These are phyloP conservation scores for Candida hispaniensis DNA, from an alignment of 805 yeast genomes.

Conservation along the genomic window DNA sequence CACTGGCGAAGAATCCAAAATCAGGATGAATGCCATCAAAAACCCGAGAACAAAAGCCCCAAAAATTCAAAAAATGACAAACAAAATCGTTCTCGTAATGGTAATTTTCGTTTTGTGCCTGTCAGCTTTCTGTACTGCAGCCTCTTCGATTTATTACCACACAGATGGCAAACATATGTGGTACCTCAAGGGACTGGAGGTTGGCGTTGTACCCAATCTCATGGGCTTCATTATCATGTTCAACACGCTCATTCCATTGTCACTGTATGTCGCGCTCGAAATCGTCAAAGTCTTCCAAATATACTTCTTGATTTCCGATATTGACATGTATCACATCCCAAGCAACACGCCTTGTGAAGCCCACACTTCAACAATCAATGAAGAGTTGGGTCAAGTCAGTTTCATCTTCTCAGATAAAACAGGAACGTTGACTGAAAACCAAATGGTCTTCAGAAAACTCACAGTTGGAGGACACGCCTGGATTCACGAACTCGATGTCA, in stretches of 20 bases:
- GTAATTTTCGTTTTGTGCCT: constrained; percentile 65
- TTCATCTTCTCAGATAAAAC: constrained; percentile 94
- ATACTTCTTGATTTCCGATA: constrained; percentile 71
- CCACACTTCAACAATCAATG: constrained; percentile 88
- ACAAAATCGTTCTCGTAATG: constrained; percentile 77
- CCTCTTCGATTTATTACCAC: constrained; percentile 46
- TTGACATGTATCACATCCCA: constrained; percentile 84
- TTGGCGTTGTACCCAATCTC: constrained; percentile 75
- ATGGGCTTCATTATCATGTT: constrained; percentile 97
- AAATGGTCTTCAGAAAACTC: constrained; percentile 84
- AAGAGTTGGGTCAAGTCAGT: constrained; percentile 94
- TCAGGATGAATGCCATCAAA: constrained; percentile 86
- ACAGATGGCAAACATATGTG: constrained; percentile 40
- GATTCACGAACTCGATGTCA: constrained; percentile 62
- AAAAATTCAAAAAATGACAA: constrained; percentile 71
- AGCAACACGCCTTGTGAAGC: constrained; percentile 90
- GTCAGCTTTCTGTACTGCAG: constrained; percentile 75
- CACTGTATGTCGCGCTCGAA: constrained; percentile 93
- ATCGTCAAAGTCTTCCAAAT: constrained; percentile 84
- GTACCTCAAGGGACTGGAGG: constrained; percentile 67
- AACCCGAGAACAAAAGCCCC: constrained; percentile 92
- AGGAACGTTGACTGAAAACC: constrained; percentile 90
- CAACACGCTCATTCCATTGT: constrained; percentile 89
- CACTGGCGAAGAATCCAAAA: constrained; percentile 93
- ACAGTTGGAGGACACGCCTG: constrained; percentile 83